phyloP scores from a whole-genome alignment of 441 rosid species.

The Brassica hybrid region DNA sequence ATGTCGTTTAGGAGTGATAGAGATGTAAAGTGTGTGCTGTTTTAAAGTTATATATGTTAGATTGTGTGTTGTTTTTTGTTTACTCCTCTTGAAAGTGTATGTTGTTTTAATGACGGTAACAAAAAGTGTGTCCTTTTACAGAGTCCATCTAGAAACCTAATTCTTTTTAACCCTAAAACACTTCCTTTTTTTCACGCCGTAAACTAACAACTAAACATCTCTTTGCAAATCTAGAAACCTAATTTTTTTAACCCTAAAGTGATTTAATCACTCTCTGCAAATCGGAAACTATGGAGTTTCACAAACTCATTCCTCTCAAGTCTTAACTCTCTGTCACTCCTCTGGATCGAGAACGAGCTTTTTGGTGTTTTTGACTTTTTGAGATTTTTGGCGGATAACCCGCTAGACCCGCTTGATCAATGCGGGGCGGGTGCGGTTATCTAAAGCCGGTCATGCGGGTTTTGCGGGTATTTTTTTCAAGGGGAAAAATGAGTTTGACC shows the following conservation, averaged over 20 bases:
- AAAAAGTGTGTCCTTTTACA: not conserved
- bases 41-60: not conserved
- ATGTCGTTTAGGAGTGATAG: not conserved
- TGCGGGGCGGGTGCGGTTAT: not conserved
- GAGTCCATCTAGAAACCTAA: not conserved
- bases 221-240: not conserved
- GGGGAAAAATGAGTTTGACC: not conserved
- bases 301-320: not conserved
- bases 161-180: not conserved
- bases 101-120: not conserved
- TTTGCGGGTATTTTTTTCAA: not conserved
- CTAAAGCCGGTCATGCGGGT: not conserved
- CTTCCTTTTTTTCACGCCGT: not conserved
- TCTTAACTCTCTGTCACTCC: not conserved
- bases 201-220: not conserved
- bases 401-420: not conserved
- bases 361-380: not conserved
- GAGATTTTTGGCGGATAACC: not conserved
- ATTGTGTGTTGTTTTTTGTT: not conserved
- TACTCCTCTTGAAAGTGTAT: not conserved
- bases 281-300: not conserved
- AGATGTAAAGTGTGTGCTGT: not conserved
- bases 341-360: not conserved
- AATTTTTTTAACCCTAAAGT: too few species aligned
- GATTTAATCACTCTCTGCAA: not conserved